Evolutionary conservation across 306 rosid genomes (phyloP).

Genomic region (Malus asiatica): DNA sequence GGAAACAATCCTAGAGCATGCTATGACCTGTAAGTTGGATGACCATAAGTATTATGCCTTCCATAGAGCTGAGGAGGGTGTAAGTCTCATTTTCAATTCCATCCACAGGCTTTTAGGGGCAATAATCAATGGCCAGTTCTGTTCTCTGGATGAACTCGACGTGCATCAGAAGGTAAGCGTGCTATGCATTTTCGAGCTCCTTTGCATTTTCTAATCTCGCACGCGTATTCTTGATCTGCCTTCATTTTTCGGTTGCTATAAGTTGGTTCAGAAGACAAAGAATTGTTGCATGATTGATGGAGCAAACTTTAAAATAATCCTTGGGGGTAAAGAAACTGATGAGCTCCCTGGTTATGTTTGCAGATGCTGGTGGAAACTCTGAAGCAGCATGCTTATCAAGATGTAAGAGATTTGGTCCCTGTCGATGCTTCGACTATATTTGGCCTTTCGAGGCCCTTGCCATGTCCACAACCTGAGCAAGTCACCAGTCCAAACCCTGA

Average conservation of each 20-base stretch:
- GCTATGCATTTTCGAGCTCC: not conserved
- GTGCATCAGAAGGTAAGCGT: conserved; percentile 14
- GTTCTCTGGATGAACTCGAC: not conserved
- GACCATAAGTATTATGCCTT: conserved; percentile 12
- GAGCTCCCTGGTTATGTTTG: not conserved
- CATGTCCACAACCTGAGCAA: conserved; percentile 18
- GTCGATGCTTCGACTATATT: conserved; percentile 10
- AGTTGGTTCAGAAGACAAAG: not conserved
- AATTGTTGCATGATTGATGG: not conserved
- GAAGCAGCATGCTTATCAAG: conserved; percentile 13
- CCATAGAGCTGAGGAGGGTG: not conserved
- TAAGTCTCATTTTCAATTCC: not conserved
- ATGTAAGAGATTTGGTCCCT: conserved; percentile 4
- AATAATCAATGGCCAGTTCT: not conserved
- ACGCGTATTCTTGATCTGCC: not conserved
- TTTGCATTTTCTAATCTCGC: not conserved
- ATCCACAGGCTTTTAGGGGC: conserved; percentile 7
- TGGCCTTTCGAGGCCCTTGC: conserved; percentile 8
- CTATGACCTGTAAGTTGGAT: conserved; percentile 29
- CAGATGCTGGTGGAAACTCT: conserved; percentile 14
- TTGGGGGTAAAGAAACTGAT: not conserved
- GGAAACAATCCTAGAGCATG: conserved; percentile 43
- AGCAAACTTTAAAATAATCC: no score
- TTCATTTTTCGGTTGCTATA: not conserved
- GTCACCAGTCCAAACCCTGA: conserved; percentile 16